Evolutionary conservation across 106 monocot species (phyloP), one percentile per base, ranked within the genome.

Genomic region (Dioscorea alata): DNA sequence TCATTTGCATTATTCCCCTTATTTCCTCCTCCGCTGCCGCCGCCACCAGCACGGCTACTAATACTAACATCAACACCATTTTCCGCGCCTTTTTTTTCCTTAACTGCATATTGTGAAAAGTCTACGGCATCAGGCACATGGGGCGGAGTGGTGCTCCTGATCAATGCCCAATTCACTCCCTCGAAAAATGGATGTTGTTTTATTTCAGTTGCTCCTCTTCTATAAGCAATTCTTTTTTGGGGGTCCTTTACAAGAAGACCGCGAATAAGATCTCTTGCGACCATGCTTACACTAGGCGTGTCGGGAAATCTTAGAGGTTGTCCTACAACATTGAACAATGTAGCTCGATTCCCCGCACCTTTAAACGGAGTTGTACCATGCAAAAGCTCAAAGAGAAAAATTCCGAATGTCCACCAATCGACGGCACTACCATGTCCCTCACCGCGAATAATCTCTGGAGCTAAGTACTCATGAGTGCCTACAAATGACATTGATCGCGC

Each of bases 341-440:
- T 83, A 15, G 71, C 79, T 28, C 79, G 75, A 58, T 79, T 83
- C 13, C 79, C 83, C 8, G 70, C 68, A 13, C 83, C 83, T 60
- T 75, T 83, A 71, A 83, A 83, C 7, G 79, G 83, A 7, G 83
- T 83, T 2, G 62, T 75, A 13, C 83, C 79, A 42, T 83, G 72
- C 61, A 83, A 23, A 0, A 83, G 61, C 56, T 83, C 79, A n/a
- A 72, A 83, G 15, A 83, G 67, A 58, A 83, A 83, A 56, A 83
- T 72, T 20, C 79, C 83, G 33, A 83, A 75, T 1, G 83, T 83
- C 83, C 83, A 83, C 83, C 83, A 83, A 71, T 83, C 83, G 1
- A 83, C 83, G 2, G 83, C 83, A 50, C 83, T 83, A 23, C 83
- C 83, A n/a, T 83, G 83, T 2, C 83, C 83, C 52, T 78, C 78